Conservation (phyloP, 257 asterid genomes). For the Catharanthus roseus region DNA sequence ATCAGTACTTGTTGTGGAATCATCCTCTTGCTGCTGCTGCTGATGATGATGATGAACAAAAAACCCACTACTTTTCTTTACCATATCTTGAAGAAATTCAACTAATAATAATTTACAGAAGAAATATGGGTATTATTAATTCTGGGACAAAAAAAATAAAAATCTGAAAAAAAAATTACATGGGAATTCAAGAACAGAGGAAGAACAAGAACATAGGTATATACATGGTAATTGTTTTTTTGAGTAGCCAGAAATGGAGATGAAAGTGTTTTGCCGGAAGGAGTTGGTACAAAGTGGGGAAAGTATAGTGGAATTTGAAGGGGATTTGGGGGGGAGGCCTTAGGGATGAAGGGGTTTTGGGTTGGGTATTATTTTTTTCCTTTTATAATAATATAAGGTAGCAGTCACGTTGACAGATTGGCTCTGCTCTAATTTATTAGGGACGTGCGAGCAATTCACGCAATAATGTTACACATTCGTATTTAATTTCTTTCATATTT, state of each 20-base stretch:
- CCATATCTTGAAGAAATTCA: constrained; percentile 27
- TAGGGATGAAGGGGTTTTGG: neutral
- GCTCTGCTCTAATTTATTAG: constrained; percentile 42
- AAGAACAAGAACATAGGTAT: neutral
- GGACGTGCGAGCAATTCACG: constrained; percentile 67
- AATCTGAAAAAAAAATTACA: neutral
- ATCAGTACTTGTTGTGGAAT: constrained; percentile 25
- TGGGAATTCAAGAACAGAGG: neutral
- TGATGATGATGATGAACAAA: constrained; percentile 29
- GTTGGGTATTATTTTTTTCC: constrained; percentile 2
- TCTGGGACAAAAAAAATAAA: neutral
- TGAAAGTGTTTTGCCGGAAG: constrained; percentile 32
- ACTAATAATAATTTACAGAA: neutral
- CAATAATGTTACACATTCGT: constrained; percentile 32
- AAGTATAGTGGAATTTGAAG: constrained; percentile 29
- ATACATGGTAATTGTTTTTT: neutral
- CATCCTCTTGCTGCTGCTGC: constrained; percentile 44
- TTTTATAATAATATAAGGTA: constrained; percentile 19
- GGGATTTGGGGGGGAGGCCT: constrained; percentile 15
- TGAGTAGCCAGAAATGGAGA: constrained; percentile 13
- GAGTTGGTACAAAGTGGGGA: constrained; percentile 32
- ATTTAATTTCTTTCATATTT: constrained; percentile 11
- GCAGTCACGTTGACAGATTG: constrained; percentile 64
- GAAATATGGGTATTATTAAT: neutral
- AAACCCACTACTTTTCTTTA: constrained; percentile 15